These are phyloP conservation scores for Paratinospora sagittata DNA, from an alignment of 164 flowering plant genomes.

Conservation along the genomic window DNA sequence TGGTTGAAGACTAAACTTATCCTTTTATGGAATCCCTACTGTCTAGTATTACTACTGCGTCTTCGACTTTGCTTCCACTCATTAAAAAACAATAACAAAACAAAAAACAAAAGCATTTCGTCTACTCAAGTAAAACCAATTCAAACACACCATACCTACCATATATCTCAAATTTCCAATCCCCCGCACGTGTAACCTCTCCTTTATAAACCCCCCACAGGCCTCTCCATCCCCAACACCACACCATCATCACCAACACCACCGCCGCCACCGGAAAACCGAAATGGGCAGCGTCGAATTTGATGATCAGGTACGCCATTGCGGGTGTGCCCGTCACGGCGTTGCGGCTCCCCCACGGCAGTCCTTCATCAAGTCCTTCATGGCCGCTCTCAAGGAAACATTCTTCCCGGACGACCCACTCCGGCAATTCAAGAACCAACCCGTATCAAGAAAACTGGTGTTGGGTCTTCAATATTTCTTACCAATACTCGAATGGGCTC, in stretches of 20 bases:
- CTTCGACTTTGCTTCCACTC: too few species aligned
- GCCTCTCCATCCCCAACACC: background rate
- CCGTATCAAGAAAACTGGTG: slow-evolving; percentile 25
- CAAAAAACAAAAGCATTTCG: too few species aligned
- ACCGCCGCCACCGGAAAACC: background rate
- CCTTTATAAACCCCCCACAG: background rate
- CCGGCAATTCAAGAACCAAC: slow-evolving; percentile 71
- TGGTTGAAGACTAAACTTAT: too few species aligned
- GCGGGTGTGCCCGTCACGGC: slow-evolving; percentile 3
- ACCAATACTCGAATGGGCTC: slow-evolving; percentile 86
- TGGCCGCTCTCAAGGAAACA: slow-evolving; percentile 56
- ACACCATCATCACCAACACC: background rate
- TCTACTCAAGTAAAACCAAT: too few species aligned
- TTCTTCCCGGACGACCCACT: slow-evolving; percentile 95
- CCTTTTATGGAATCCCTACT: too few species aligned
- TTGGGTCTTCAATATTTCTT: slow-evolving; percentile 62
- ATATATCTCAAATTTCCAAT: background rate
- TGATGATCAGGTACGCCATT: background rate
- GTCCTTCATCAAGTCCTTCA: slow-evolving; percentile 52
- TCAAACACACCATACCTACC: background rate
- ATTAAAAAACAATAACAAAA: too few species aligned
- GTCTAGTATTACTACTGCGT: too few species aligned
- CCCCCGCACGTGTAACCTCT: background rate
- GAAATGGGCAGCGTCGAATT: background rate
- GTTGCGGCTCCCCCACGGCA: slow-evolving; percentile 70